These are phyloP conservation scores for Paxillus rubicundulus DNA, from an alignment of 768 basidiomycete species.

Conservation along the genomic window DNA sequence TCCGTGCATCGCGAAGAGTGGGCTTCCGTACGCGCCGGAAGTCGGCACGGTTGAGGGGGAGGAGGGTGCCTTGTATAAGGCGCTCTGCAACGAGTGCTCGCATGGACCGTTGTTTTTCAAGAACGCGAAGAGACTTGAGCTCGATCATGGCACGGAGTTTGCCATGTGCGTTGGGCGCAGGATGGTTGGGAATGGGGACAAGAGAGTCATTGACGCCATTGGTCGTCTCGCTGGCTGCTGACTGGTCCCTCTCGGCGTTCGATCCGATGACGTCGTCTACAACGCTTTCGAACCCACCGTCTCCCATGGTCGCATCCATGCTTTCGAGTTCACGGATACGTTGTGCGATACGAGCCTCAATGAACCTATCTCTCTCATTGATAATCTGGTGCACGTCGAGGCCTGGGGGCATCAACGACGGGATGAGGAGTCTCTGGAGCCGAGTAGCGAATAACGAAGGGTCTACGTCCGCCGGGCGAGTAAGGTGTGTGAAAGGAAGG, in stretches of 20 bases:
- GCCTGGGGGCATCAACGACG: constrained; percentile 86
- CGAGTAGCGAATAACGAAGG: constrained; percentile 66
- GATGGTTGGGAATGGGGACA: constrained; percentile 36
- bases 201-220: constrained; percentile 33
- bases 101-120: constrained; percentile 88
- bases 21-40: constrained; percentile 88
- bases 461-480: constrained; percentile 58
- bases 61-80: constrained; percentile 81
- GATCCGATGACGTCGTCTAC: constrained; percentile 35
- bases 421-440: constrained; percentile 78
- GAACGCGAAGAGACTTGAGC: constrained; percentile 82
- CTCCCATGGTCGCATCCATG: constrained; percentile 76
- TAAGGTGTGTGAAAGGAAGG: constrained; percentile 80
- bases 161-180: constrained; percentile 65
- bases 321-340: constrained; percentile 83
- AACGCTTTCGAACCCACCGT: constrained; percentile 61
- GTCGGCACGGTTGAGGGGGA: constrained; percentile 88
- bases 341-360: constrained; percentile 86
- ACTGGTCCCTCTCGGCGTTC: background rate
- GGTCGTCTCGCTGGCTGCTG: constrained; percentile 23
- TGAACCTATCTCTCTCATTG: constrained; percentile 87
- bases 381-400: constrained; percentile 90
- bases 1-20: constrained; percentile 82
- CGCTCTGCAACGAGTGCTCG: constrained; percentile 84
- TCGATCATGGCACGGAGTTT: constrained; percentile 91